Base-by-base conservation (phyloP, 495 filamentous ascomycete genomes). In the Lepraria neglecta region DNA sequence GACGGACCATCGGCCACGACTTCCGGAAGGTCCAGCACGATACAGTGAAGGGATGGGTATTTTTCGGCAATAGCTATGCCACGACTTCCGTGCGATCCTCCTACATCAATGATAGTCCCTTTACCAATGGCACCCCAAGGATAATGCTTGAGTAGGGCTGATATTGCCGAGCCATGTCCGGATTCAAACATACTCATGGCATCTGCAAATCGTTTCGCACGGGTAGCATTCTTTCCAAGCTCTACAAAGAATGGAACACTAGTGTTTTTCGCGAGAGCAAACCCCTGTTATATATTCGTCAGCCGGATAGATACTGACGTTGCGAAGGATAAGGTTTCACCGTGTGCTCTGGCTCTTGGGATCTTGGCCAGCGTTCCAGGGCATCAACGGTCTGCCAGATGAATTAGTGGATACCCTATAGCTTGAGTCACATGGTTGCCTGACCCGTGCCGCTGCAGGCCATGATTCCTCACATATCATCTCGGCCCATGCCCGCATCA, bases 1-100 rank as follows among this genome's bases (percentile, higher is more conserved):
- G 76, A 74, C 9, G 54, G n/a, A 21, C 74, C 78, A 38, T 70
- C 73, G 6, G 69, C 68, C 12, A 82, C 65, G 12, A 77, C 79
- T 51, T 75, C 73, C 1, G 70, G 72, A 33, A 80, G 69, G 64
- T 86, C 83, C 62, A 84, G 80, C 28, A 84, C 82, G 17, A 84
- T 70, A 62, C 84, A 67, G 2, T 55, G 62, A 12, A 75, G 60
- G 15, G 61, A 19, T 15, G 67, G 65, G 47, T 65, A 70, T 10
- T 30, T 42, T 31, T 66, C 52, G 33, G 72, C 68, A 17, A 76
- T 61, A 6, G 67, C 67, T 40, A 70, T 58, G 44, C 68, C 64
- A 40, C 67, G 67, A 50, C 63, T 58, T 12, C 74, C 72, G 15
- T 64, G 61, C 43, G 69, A 67, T 44, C 74, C 74, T 14, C 74